phyloP scores from a whole-genome alignment of 345 rosid genomes.

The Citrus unshiu region DNA sequence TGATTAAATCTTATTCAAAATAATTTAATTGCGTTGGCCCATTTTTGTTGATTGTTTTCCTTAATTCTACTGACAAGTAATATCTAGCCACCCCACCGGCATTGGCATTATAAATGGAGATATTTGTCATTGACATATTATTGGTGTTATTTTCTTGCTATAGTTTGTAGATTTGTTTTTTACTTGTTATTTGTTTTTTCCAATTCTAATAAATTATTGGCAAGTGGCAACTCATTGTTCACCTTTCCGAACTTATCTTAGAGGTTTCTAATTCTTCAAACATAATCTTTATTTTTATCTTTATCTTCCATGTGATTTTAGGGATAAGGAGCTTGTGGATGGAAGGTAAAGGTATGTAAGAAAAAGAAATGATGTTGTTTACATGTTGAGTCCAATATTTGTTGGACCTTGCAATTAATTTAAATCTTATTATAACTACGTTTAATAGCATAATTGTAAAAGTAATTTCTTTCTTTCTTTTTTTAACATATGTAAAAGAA shows the following conservation, averaged over 20 bases:
- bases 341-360: background rate
- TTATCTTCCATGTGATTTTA: background rate
- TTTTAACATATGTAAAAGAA: no score
- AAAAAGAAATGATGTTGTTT: no score
- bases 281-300: background rate
- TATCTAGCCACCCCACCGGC: background rate
- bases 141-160: background rate
- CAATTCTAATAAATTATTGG: no score
- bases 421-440: no score
- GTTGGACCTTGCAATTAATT: background rate
- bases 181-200: no score
- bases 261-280: background rate
- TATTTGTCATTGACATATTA: background rate
- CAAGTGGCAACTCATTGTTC: background rate
- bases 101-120: no score
- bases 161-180: background rate
- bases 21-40: background rate
- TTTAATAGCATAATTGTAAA: no score
- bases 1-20: no score
- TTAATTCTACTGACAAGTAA: background rate
- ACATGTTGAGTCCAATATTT: background rate
- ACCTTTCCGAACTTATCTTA: background rate
- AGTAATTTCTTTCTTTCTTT: no score
- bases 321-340: background rate
- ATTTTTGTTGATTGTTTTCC: background rate